Evolutionary conservation across 305 asterid genomes (phyloP).

Genomic region (Plantago coronopus): DNA sequence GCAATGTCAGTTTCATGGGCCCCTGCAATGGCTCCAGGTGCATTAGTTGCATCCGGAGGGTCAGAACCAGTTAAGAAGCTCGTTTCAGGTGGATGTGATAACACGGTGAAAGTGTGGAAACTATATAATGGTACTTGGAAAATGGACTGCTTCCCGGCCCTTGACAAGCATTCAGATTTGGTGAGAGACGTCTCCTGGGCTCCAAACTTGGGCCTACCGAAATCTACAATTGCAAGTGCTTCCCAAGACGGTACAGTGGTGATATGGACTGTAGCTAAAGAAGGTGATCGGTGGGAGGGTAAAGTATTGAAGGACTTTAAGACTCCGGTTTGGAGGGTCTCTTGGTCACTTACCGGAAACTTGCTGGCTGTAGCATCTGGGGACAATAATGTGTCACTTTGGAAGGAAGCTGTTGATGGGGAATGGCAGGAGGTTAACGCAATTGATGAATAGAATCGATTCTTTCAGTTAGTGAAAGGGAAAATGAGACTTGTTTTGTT

Average conservation of each 20-base stretch:
- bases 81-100: slow-evolving; percentile 93
- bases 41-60: slow-evolving; percentile 62
- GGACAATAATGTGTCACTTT: slow-evolving; percentile 60
- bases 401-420: slow-evolving; percentile 94
- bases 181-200: slow-evolving; percentile 98
- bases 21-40: slow-evolving; percentile 78
- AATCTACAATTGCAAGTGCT: slow-evolving; percentile 86
- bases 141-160: slow-evolving; percentile 88
- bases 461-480: slow-evolving; percentile 8
- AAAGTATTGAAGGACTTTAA: slow-evolving; percentile 74
- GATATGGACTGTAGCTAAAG: slow-evolving; percentile 76
- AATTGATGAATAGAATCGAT: slow-evolving; percentile 33
- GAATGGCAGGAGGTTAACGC: slow-evolving; percentile 78
- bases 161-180: slow-evolving; percentile 76
- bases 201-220: slow-evolving; percentile 89
- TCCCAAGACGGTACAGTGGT: slow-evolving; percentile 92
- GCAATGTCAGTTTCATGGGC: slow-evolving; percentile 93
- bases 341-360: slow-evolving; percentile 90
- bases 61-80: slow-evolving; percentile 74
- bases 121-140: slow-evolving; percentile 69
- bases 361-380: slow-evolving; percentile 89
- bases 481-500: slow-evolving; percentile 21
- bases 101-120: slow-evolving; percentile 86
- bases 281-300: slow-evolving; percentile 90
- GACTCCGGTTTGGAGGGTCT: slow-evolving; percentile 88